phyloP scores from a whole-genome alignment of 2,329 filamentous ascomycete genomes.

The Leptographium radiaticola region DNA sequence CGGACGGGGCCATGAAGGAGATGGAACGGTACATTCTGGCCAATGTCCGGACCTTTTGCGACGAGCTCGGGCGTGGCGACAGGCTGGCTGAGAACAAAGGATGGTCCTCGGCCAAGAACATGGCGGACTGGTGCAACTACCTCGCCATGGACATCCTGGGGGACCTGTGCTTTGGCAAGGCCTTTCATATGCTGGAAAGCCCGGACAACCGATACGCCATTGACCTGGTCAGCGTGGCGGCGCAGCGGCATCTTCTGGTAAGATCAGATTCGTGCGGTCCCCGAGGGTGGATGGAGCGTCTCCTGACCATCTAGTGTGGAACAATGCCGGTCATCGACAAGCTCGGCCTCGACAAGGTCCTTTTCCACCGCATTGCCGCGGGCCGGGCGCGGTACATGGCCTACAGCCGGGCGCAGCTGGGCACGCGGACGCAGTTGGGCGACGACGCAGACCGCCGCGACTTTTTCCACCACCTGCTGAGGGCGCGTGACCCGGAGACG shows the following conservation, averaged over 20 bases:
- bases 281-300: background rate
- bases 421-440: slow-evolving; percentile 52
- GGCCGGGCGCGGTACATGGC: slow-evolving; percentile 58
- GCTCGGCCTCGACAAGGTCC: slow-evolving; percentile 51
- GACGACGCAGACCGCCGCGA: slow-evolving; percentile 56
- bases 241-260: slow-evolving; percentile 56
- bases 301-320: slow-evolving; percentile 38
- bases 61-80: slow-evolving; percentile 33
- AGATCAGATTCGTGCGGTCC: slow-evolving; percentile 20
- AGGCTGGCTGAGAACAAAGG: slow-evolving; percentile 32
- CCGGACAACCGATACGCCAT: slow-evolving; percentile 53
- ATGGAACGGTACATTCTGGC: slow-evolving; percentile 55
- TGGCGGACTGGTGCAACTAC: slow-evolving; percentile 50
- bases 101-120: slow-evolving; percentile 46
- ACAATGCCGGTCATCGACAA: slow-evolving; percentile 57
- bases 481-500: slow-evolving; percentile 58
- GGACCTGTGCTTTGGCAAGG: slow-evolving; percentile 47
- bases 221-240: slow-evolving; percentile 52
- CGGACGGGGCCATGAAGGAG: slow-evolving; percentile 50
- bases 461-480: slow-evolving; percentile 65
- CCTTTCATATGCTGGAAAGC: slow-evolving; percentile 47
- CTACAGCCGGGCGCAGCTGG: slow-evolving; percentile 55
- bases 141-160: slow-evolving; percentile 51
- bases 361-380: slow-evolving; percentile 54
- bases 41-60: slow-evolving; percentile 55